Percentiles rank a stretch among this genome's conserved stretches.
These are phyloP conservation scores for Stagonosporopsis cucurbitacearum DNA, from an alignment of 2,329 filamentous ascomycete genomes.

Conservation along the genomic window DNA sequence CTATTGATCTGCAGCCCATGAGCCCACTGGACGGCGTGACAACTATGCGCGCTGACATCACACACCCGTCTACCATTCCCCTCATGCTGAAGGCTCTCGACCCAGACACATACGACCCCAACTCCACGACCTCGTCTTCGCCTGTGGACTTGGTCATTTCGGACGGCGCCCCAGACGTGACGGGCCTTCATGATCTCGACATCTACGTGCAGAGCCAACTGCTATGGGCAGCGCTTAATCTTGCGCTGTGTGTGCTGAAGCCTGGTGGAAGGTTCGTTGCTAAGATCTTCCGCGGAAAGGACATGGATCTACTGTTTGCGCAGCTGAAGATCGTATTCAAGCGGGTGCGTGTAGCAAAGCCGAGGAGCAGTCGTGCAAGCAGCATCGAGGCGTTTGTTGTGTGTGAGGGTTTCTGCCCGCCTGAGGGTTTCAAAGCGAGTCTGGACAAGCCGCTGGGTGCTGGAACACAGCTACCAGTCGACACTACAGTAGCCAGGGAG, in stretches of 20 bases:
- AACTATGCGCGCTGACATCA: slow-evolving; percentile 93
- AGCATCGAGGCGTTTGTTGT: slow-evolving; percentile 97
- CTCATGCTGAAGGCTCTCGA: slow-evolving; percentile 86
- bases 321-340: slow-evolving; percentile 93
- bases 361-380: slow-evolving; percentile 90
- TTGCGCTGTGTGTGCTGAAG: slow-evolving; percentile 89
- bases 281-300: slow-evolving; percentile 94
- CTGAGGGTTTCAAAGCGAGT: slow-evolving; percentile 75
- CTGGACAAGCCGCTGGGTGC: slow-evolving; percentile 77
- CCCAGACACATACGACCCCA: slow-evolving; percentile 60
- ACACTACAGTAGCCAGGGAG: slow-evolving; percentile 22
- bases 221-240: slow-evolving; percentile 90
- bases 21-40: slow-evolving; percentile 90
- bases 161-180: slow-evolving; percentile 95
- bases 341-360: slow-evolving; percentile 88
- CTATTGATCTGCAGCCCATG: slow-evolving; percentile 96
- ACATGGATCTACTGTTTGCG: slow-evolving; percentile 94
- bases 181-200: slow-evolving; percentile 93
- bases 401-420: slow-evolving; percentile 86
- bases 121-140: slow-evolving; percentile 62
- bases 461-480: slow-evolving; percentile 59
- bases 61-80: slow-evolving; percentile 92
- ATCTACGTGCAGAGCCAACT: slow-evolving; percentile 98
- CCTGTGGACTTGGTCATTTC: slow-evolving; percentile 93
- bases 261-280: slow-evolving; percentile 96